Conservation (phyloP, 331 rosid species). For the Pyrus hybrid region DNA sequence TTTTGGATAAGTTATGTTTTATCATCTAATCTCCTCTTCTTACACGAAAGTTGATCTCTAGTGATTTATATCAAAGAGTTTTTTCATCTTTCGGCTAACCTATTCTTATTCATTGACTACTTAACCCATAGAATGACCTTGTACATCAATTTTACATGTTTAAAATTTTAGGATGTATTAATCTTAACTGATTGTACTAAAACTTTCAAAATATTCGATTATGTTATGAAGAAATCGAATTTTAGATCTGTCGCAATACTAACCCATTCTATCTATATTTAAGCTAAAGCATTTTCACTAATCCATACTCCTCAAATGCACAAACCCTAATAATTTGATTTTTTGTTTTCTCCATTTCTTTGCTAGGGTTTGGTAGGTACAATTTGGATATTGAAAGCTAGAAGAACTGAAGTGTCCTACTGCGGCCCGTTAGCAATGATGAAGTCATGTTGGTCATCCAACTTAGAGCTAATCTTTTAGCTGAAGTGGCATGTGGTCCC, state of each 20-base stretch:
- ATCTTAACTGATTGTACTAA: too few species aligned
- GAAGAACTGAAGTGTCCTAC: not conserved
- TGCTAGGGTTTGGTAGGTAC: not conserved
- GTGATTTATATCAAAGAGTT: not conserved
- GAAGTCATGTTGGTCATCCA: conserved; percentile 15
- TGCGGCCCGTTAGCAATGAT: not conserved
- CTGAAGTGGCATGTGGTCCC: not conserved
- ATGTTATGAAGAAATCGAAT: not conserved
- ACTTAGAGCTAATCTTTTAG: not conserved
- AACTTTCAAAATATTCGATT: fast-evolving
- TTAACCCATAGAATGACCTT: fast-evolving
- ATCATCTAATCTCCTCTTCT: too few species aligned
- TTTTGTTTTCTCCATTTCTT: not conserved
- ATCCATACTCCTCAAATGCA: not conserved
- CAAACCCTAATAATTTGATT: not conserved
- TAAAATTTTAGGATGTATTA: too few species aligned
- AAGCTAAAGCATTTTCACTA: not conserved
- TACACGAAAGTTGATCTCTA: too few species aligned
- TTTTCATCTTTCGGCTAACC: too few species aligned
- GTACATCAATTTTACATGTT: not conserved
- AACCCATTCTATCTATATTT: not conserved
- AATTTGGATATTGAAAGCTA: not conserved
- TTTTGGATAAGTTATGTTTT: too few species aligned
- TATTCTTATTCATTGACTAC: too few species aligned
- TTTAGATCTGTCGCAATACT: fast-evolving